Evolutionary conservation across 2,329 filamentous ascomycete genomes (phyloP), one percentile per base, ranked within the genome.

Genomic region (Clathrospora elynae): DNA sequence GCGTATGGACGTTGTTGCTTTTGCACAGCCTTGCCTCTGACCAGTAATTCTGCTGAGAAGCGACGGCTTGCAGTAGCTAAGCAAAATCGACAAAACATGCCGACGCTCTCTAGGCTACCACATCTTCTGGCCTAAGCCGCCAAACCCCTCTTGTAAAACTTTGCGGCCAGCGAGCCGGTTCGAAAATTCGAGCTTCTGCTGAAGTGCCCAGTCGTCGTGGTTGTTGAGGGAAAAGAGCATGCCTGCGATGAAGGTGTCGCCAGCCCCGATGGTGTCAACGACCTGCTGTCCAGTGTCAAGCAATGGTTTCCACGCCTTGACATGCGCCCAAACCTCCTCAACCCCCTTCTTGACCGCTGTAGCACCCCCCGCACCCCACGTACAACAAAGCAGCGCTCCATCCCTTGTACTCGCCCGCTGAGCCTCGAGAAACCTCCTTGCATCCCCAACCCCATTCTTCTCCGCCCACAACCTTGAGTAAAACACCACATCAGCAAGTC

Each of bases 171-270:
- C 86, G 62, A 90, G 66, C 44, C 78, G 74, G 52, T 85, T 86
- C 32, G 84, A 84, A 68, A 87, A 86, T 20, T 61, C 66, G 46
- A 87, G 64, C 56, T 76, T 80, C 42, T 68, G 63, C 36, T 68
- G 54, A 31, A 76, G 58, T 53, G 71, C 65, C 80, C 80, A 84
- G 50, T 77, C 71, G 6, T 68, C 55, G 50, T 76, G 76, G 60
- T 74, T 79, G 42, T 78, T 68, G 48, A 87, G 66, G 23, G 74
- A 77, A 68, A 84, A 88, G 33, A 90, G 70, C 67, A 87, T 82
- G 45, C 85, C 86, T 22, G 86, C 86, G 51, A 86, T 81, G 59
- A 90, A 90, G 0, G 86, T 88, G 61, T 90, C 87, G 53, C 87
- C 87, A 29, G 86, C 86, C 39, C 86, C 87, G 47, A 89, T 79